Percentiles rank a stretch among this genome's conserved stretches.
Conservation (phyloP, 73 alveolate genomes). For the Symbiodinium pilosum region DNA sequence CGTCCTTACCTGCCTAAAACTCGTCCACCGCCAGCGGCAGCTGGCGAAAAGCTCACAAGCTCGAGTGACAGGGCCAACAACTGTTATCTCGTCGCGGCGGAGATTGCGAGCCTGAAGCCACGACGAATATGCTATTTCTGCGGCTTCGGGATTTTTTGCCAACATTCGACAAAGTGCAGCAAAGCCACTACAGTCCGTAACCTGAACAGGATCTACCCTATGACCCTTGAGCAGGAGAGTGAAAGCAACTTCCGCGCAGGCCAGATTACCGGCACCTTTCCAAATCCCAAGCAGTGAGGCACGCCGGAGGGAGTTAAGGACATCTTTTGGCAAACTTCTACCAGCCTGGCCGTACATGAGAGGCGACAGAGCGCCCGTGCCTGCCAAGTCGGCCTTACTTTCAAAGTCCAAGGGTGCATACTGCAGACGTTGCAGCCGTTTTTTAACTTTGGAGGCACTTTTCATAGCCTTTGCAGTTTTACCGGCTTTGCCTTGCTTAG, state of each 20-base stretch:
- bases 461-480: neutral
- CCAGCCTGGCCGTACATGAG: constrained; percentile 34
- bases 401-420: constrained; percentile 39
- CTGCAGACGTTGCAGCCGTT: neutral
- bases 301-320: constrained; percentile 1
- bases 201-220: constrained; percentile 33
- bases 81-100: neutral
- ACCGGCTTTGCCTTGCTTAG: constrained; percentile 13
- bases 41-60: neutral
- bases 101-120: neutral
- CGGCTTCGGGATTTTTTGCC: too few species aligned
- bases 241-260: constrained; percentile 37
- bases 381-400: neutral
- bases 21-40: neutral
- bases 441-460: neutral
- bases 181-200: neutral
- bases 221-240: constrained; percentile 31
- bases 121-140: neutral
- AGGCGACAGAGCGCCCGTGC: constrained; percentile 11
- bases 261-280: constrained; percentile 22
- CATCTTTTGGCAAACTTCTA: neutral
- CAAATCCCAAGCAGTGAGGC: constrained; percentile 2
- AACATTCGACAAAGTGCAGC: neutral
- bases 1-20: neutral
- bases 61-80: constrained; percentile 20